Percentiles rank a stretch among this genome's conserved stretches.
Evolutionary conservation across 768 basidiomycete genomes (phyloP).

Genomic region (Chalciporus sphaerocephalus): DNA sequence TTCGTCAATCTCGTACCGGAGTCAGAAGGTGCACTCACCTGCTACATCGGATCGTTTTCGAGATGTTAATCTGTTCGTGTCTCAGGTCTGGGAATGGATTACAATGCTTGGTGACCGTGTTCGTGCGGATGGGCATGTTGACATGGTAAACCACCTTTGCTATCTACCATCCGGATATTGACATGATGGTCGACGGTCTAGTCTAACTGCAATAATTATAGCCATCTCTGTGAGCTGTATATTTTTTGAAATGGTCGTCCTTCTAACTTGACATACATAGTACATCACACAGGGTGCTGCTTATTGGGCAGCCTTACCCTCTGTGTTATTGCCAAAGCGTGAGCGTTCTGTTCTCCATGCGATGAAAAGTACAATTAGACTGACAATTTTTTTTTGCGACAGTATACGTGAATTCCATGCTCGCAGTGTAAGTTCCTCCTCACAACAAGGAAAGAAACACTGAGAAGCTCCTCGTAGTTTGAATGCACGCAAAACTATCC

Average conservation of each 20-base stretch:
- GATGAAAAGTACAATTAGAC: too few relatives aligned
- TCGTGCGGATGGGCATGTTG: not conserved
- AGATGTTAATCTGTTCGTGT: not conserved
- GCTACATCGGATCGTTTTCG: too few relatives aligned
- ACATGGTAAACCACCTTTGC: not conserved
- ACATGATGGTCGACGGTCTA: too few relatives aligned
- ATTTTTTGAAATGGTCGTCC: not conserved
- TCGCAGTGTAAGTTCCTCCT: not conserved
- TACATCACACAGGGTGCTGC: not conserved
- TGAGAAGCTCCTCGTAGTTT: not conserved
- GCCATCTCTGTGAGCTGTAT: not conserved
- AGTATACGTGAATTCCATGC: not conserved
- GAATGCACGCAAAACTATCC: not conserved
- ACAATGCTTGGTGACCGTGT: not conserved
- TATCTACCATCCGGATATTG: not conserved
- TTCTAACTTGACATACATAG: not conserved
- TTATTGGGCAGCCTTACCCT: not conserved
- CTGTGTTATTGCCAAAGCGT: not conserved
- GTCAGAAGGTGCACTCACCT: not conserved
- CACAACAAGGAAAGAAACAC: too few relatives aligned
- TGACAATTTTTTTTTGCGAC: too few relatives aligned
- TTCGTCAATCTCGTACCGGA: conserved; percentile 3
- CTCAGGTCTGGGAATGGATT: not conserved
- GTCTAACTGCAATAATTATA: not conserved
- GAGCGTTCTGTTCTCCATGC: not conserved